These are phyloP conservation scores for Cryptomeria japonica DNA, from an alignment of 75 land plant species.

Conservation along the genomic window DNA sequence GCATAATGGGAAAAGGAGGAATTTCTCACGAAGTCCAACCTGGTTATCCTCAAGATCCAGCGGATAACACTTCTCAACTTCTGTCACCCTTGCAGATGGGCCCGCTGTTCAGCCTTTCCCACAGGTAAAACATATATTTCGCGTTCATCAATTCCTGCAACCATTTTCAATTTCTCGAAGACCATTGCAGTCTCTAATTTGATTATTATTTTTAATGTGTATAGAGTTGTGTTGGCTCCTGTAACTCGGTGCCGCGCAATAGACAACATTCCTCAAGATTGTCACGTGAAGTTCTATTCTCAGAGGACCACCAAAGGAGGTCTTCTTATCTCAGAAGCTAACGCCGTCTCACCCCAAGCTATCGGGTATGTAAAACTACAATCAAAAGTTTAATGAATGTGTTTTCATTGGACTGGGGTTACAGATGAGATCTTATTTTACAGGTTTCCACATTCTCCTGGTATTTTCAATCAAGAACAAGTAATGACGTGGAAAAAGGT, in stretches of 20 bases:
- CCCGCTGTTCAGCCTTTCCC: background rate
- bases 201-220: too few relatives aligned
- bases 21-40: background rate
- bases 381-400: background rate
- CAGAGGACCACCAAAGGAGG: conserved; percentile 30
- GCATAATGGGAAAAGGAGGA: background rate
- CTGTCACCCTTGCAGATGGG: conserved; percentile 1
- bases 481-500: conserved; percentile 75
- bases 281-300: conserved; percentile 20
- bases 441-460: conserved; percentile 78
- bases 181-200: background rate
- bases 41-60: background rate
- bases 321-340: conserved; percentile 32
- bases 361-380: background rate
- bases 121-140: background rate
- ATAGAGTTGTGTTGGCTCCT: conserved; percentile 36
- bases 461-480: conserved; percentile 63
- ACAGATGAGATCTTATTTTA: background rate
- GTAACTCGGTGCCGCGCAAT: conserved; percentile 36
- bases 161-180: too few relatives aligned
- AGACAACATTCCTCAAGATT: conserved; percentile 18
- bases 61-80: background rate
- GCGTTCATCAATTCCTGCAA: too few relatives aligned
- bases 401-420: background rate
- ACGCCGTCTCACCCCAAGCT: conserved; percentile 10